Base-by-base conservation (phyloP, 1,284 basidiomycete species). In the Omphalotus olearius region DNA sequence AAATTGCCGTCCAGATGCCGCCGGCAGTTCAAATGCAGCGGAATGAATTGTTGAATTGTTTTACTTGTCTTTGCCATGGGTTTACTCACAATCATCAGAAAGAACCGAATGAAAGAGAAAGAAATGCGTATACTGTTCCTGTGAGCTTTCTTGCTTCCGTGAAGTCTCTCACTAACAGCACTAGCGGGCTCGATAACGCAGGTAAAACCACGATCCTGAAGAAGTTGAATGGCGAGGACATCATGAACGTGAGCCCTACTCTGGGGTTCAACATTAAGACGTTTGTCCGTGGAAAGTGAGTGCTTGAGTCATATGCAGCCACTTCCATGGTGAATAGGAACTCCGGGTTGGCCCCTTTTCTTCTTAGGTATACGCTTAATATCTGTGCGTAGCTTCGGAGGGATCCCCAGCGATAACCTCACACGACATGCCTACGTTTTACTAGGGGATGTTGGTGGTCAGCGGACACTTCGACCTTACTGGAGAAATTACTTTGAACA, bases 401-500 rank as follows among this genome's bases (percentile, higher is more conserved):
- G 60, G 37, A 56, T 53, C 50, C 46, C 44, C 57, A 51, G 17
- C 26, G 11, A 41, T 35, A 37, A 50, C 55, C 45, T 49, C 38
- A 20, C 7, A 3, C 30, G 9, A 33, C 48, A 53, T 52, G 43
- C 43, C 38, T 35, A 40, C 45, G 35, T 18, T 50, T 40, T 36
- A 51, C 38, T 50, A 93, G 95, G 96, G 97, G 97, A 99, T 66
- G 93, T 99, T 30, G 97, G 97, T 25, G 97, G 97, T 10, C 97
- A 99, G 68, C 83, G 88, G 49, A 96, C 93, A 0, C 81, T 99
- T 40, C 80, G 97, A 18, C 95, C 97, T 1, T 99, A 99, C 68
- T 99, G 97, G 97, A 78, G 93, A 30, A 99, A 99, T 69, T 99
- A 99, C 71, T 99, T 99, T 63, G 97, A 99, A 69, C 90, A 94